These are phyloP conservation scores for Sonneratia caseolaris DNA, from an alignment of 345 rosid species.

Conservation along the genomic window DNA sequence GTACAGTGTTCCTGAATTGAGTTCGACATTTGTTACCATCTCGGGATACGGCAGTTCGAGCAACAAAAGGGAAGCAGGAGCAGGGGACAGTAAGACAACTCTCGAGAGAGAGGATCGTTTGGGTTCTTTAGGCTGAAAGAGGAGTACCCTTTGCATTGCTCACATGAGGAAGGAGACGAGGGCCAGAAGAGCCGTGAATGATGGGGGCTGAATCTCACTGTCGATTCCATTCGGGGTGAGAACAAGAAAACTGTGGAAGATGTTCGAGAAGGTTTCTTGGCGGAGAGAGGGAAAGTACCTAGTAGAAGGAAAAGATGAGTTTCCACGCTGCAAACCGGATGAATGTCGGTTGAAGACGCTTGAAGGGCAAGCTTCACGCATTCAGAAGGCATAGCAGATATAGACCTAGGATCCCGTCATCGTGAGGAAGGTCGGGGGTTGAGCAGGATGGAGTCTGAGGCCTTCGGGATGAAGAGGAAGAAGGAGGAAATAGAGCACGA, in stretches of 20 bases:
- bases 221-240: conserved; percentile 14
- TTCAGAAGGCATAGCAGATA: neutral
- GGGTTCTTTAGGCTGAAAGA: conserved; percentile 18
- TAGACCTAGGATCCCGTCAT: neutral
- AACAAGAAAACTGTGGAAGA: conserved; percentile 14
- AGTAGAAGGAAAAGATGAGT: conserved; percentile 16
- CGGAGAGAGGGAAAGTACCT: conserved; percentile 3
- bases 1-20: no score
- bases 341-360: conserved; percentile 13
- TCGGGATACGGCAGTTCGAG: no score
- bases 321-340: neutral
- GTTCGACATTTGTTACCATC: no score
- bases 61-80: neutral
- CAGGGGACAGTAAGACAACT: neutral
- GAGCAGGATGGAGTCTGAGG: conserved; percentile 12
- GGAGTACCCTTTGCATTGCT: conserved; percentile 9
- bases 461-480: conserved; percentile 14
- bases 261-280: conserved; percentile 8
- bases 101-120: conserved; percentile 16
- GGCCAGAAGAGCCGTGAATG: conserved; percentile 15
- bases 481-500: conserved; percentile 30
- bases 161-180: conserved; percentile 10
- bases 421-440: conserved; percentile 13
- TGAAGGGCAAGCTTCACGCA: conserved; percentile 16
- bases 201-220: conserved; percentile 12